Conservation (phyloP, 108 stramenopile species). For the Aurantiochytrium sp. region DNA sequence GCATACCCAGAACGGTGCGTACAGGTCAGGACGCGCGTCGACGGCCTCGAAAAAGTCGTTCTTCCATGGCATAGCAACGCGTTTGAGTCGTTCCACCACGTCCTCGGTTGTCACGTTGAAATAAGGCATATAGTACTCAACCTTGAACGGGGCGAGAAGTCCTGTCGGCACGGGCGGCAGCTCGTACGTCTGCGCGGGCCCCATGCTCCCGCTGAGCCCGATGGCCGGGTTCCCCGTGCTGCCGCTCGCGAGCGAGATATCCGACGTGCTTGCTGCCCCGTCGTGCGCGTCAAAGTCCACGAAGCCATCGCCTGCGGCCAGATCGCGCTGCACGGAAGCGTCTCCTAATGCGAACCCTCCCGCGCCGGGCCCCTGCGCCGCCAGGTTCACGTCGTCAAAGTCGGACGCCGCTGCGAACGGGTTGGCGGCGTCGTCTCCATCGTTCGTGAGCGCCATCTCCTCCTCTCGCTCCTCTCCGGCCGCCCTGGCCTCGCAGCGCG, state of each 20-base stretch:
- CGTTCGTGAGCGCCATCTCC: neutral
- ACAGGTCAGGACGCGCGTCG: neutral
- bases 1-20: constrained; percentile 18
- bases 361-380: neutral
- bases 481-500: neutral
- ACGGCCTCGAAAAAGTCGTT: neutral
- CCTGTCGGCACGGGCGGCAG: neutral
- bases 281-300: no score
- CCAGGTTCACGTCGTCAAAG: neutral
- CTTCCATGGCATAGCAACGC: neutral
- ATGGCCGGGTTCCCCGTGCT: neutral
- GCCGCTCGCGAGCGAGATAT: neutral
- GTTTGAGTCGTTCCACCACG: neutral
- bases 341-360: no score
- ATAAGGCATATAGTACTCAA: constrained; percentile 8
- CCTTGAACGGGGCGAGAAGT: neutral
- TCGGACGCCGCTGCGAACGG: neutral
- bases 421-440: neutral
- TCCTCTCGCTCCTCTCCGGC: neutral
- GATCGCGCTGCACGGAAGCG: no score
- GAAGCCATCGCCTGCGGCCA: no score
- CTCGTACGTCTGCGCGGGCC: neutral
- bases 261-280: no score
- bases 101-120: constrained; percentile 16
- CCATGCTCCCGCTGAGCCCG: neutral